phyloP scores from a whole-genome alignment of 2,329 filamentous ascomycete genomes.

The Coniochaeta pulveracea region DNA sequence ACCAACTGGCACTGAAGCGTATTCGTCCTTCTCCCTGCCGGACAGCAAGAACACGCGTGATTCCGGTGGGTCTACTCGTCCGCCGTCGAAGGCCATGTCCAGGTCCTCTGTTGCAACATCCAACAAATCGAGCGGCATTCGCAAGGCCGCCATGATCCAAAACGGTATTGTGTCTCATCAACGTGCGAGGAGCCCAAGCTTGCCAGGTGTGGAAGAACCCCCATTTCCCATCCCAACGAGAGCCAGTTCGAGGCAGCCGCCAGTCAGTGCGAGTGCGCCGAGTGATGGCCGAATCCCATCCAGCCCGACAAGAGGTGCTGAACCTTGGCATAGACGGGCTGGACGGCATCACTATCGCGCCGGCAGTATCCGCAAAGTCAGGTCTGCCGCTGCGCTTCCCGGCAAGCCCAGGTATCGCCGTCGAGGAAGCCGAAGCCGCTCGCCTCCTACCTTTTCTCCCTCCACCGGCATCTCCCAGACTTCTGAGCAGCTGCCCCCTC shows the following conservation, averaged over 20 bases:
- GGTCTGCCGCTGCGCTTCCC: constrained; percentile 68
- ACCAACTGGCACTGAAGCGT: constrained; percentile 28
- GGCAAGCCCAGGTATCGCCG: constrained; percentile 37
- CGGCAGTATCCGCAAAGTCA: constrained; percentile 67
- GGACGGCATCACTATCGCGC: constrained; percentile 36
- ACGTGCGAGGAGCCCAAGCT: constrained; percentile 53
- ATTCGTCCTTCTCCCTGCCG: constrained; percentile 29
- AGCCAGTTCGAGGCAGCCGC: constrained; percentile 71
- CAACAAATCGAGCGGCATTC: constrained; percentile 51
- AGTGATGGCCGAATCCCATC: constrained; percentile 66
- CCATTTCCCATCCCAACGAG: constrained; percentile 88
- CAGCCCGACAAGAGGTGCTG: constrained; percentile 59
- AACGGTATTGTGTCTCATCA: constrained; percentile 63
- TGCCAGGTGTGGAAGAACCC: constrained; percentile 50
- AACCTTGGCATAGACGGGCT: constrained; percentile 42
- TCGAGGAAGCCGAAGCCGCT: constrained; percentile 40
- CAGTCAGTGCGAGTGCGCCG: constrained; percentile 50
- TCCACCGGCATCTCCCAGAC: constrained; percentile 60
- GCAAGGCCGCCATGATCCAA: constrained; percentile 70
- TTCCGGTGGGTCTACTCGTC: constrained; percentile 8
- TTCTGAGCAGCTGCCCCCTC: constrained; percentile 52
- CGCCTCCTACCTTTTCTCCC: constrained; percentile 54
- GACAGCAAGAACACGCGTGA: constrained; percentile 18
- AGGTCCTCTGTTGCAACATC: constrained; percentile 21
- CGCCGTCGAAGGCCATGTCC: constrained; percentile 12